phyloP scores from a whole-genome alignment of 139 green algal genomes.

The Volvox reticuliferus region DNA sequence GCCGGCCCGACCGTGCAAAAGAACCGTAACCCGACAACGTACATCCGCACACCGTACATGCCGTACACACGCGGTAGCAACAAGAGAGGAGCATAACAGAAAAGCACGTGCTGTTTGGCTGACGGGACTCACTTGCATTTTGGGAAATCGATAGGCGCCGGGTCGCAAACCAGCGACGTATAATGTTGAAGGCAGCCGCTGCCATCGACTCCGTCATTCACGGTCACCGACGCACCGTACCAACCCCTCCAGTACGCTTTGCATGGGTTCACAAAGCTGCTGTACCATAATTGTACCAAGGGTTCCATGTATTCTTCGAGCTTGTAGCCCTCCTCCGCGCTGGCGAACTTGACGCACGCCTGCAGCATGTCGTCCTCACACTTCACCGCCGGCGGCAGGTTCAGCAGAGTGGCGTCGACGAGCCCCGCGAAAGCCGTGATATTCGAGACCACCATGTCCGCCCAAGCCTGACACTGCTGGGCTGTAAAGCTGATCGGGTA shows the following conservation, averaged over 20 bases:
- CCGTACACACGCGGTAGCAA: neutral
- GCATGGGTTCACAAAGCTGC: neutral
- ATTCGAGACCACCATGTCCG: neutral
- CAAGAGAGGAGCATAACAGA: neutral
- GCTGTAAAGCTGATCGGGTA: neutral
- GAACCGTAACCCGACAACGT: no score
- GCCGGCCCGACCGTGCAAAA: no score
- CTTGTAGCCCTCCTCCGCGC: neutral
- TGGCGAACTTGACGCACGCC: neutral
- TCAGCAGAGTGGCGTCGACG: neutral
- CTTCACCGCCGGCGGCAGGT: neutral
- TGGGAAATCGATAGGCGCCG: neutral
- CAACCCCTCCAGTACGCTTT: neutral
- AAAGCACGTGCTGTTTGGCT: neutral
- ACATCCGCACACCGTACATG: neutral
- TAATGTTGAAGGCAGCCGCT: neutral
- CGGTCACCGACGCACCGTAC: neutral
- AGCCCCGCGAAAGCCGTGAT: neutral
- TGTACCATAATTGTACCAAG: no score
- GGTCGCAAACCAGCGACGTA: neutral
- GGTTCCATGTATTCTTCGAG: neutral
- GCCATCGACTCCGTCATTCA: neutral
- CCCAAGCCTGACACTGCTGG: neutral
- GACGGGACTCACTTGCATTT: conserved; percentile 8
- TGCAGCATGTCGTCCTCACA: neutral